These are phyloP conservation scores for Eleusine indica DNA, from an alignment of 176 grass and related monocot species.

Conservation along the genomic window DNA sequence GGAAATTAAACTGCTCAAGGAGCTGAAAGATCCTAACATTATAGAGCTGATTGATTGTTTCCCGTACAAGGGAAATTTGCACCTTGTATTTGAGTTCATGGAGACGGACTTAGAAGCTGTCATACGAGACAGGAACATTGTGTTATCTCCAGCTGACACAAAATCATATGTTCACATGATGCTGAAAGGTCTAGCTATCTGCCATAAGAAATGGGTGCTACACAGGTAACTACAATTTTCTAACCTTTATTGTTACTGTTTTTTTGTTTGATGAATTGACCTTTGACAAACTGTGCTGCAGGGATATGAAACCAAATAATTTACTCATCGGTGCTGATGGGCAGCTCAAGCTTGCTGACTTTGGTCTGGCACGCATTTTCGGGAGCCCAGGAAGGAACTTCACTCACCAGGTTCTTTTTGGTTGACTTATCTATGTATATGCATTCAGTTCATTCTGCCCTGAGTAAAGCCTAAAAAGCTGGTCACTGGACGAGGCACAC, in stretches of 20 bases:
- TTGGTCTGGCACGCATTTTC: constrained; percentile 93
- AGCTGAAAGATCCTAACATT: constrained; percentile 92
- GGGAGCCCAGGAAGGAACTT: constrained; percentile 92
- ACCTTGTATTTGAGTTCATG: constrained; percentile 99
- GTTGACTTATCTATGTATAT: constrained; percentile 3
- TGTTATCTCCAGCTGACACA: constrained; percentile 83
- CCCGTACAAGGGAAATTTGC: constrained; percentile 88
- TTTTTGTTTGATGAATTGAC: constrained; percentile 2
- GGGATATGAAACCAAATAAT: constrained; percentile 99
- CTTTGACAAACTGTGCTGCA: constrained; percentile 48
- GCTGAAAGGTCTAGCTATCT: constrained; percentile 87
- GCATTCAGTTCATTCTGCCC: neutral
- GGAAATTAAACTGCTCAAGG: constrained; percentile 97
- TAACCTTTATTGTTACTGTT: neutral
- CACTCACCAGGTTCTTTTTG: constrained; percentile 84
- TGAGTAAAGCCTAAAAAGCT: neutral
- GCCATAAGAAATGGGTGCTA: constrained; percentile 96
- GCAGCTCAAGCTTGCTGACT: constrained; percentile 95
- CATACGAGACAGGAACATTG: constrained; percentile 85
- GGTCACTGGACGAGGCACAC: constrained; percentile 14
- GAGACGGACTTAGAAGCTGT: constrained; percentile 96
- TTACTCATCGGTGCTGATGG: constrained; percentile 87
- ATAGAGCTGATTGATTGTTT: constrained; percentile 95
- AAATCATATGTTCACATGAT: constrained; percentile 99
- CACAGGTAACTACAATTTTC: constrained; percentile 74